These are phyloP conservation scores for Venturia aucupariae DNA, from an alignment of 2,329 filamentous ascomycete genomes.

Conservation along the genomic window DNA sequence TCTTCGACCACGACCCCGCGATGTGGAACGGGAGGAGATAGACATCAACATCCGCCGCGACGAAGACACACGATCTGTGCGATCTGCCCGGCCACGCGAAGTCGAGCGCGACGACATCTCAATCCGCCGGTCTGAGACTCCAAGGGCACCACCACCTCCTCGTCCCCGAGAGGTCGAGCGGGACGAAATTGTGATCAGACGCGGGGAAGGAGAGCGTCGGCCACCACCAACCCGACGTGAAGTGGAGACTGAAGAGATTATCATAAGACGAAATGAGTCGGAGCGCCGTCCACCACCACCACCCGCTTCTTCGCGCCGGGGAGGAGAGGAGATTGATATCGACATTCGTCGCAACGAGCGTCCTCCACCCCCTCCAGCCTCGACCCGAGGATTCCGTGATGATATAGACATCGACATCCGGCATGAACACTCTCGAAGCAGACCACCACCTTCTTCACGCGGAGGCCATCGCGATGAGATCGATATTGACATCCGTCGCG, in stretches of 20 bases:
- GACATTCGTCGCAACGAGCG: conserved; percentile 27
- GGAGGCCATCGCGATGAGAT: conserved; percentile 1
- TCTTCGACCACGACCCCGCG: conserved; percentile 9
- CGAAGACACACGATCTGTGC: background rate
- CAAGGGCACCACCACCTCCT: conserved; percentile 20
- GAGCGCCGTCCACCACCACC: conserved; percentile 12
- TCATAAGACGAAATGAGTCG: conserved; percentile 28
- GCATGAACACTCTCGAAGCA: background rate
- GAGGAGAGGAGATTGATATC: conserved; percentile 41
- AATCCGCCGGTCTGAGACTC: conserved; percentile 33
- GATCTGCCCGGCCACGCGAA: conserved; percentile 20
- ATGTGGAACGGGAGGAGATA: conserved; percentile 15
- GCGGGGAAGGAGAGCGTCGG: conserved; percentile 24
- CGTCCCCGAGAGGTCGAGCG: conserved; percentile 29
- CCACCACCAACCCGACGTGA: conserved; percentile 20
- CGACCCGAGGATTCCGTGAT: conserved; percentile 21
- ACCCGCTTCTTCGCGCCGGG: conserved; percentile 25
- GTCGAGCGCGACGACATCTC: conserved; percentile 35
- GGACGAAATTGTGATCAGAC: conserved; percentile 42
- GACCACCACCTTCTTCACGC: background rate
- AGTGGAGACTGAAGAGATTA: conserved; percentile 33
- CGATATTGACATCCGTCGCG: conserved; percentile 8
- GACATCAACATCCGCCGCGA: conserved; percentile 13
- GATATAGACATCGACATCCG: conserved; percentile 22
- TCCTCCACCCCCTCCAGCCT: conserved; percentile 18